Percentiles rank a stretch among this genome's conserved stretches.
Evolutionary conservation across 257 asterid species (phyloP).

Genomic region (Rhazya stricta): DNA sequence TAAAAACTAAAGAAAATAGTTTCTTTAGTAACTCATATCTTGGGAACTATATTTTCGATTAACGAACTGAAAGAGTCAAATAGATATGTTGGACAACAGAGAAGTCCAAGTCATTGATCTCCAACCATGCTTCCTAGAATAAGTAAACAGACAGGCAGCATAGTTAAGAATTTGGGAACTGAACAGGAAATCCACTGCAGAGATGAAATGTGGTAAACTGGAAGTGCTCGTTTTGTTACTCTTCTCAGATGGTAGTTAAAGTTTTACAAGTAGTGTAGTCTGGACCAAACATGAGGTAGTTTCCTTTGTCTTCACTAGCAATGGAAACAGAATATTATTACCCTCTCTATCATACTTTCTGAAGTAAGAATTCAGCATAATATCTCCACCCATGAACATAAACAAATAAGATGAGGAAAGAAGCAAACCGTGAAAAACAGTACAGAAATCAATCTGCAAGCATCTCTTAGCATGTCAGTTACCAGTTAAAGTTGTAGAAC

Average conservation of each 20-base stretch:
- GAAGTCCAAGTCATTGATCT: not conserved
- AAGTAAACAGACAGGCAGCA: not conserved
- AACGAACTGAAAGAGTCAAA: not conserved
- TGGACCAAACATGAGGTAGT: not conserved
- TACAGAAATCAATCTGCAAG: not conserved
- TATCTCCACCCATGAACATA: not conserved
- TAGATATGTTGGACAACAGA: not conserved
- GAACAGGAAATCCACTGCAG: not conserved
- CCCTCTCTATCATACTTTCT: not conserved
- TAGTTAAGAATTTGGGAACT: not conserved
- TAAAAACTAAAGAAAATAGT: not conserved
- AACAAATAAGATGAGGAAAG: not conserved
- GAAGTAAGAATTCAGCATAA: not conserved
- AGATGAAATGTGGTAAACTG: not conserved
- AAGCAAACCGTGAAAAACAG: not conserved
- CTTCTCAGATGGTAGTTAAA: not conserved
- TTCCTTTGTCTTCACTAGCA: not conserved
- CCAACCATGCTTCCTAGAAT: not conserved
- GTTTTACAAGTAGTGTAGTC: not conserved
- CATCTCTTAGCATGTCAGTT: not conserved
- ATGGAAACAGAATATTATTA: not conserved
- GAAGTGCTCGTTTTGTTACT: not conserved
- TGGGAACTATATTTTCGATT: not conserved
- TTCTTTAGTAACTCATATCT: not conserved
- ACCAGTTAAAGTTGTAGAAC: not conserved